A percentile compares a stretch with the other conserved stretches of the same genome.
Evolutionary conservation across 441 rosid genomes (phyloP).

Genomic region (Isatis lusitanica): DNA sequence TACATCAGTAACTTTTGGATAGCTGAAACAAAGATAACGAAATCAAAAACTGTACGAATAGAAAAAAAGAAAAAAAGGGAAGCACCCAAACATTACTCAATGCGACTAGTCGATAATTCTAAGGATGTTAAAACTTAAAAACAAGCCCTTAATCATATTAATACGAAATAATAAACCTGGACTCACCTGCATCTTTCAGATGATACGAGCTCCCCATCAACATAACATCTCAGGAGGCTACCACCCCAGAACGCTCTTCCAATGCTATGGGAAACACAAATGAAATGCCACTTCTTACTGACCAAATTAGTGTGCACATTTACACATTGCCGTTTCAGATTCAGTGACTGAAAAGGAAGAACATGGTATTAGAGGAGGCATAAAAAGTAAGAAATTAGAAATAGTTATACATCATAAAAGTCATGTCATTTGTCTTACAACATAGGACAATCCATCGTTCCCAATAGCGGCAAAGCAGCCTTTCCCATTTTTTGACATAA

Average conservation of each 20-base stretch:
- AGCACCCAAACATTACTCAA: constrained; percentile 22
- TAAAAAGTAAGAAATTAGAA: constrained; percentile 16
- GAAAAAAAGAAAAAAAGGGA: constrained; percentile 1
- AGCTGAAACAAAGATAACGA: constrained; percentile 56
- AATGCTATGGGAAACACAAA: constrained; percentile 87
- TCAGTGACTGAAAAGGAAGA: constrained; percentile 64
- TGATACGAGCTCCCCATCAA: constrained; percentile 86
- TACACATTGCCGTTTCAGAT: constrained; percentile 78
- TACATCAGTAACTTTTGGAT: constrained; percentile 85
- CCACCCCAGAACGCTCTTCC: constrained; percentile 99
- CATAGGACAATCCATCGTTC: constrained; percentile 72
- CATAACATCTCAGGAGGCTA: constrained; percentile 82
- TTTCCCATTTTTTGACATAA: constrained; percentile 88
- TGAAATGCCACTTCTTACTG: constrained; percentile 93
- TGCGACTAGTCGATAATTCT: neutral
- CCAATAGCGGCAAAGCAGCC: constrained; percentile 88
- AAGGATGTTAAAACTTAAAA: neutral
- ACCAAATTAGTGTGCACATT: constrained; percentile 63
- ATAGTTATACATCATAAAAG: neutral
- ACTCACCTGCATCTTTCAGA: constrained; percentile 98
- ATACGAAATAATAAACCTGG: neutral
- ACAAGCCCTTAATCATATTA: neutral
- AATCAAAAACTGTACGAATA: constrained; percentile 7
- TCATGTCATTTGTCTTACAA: constrained; percentile 49
- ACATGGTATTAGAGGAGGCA: constrained; percentile 19